Base-by-base conservation (phyloP, 2,329 filamentous ascomycete genomes). In the Xenosphaeropsis pyriputrescens region DNA sequence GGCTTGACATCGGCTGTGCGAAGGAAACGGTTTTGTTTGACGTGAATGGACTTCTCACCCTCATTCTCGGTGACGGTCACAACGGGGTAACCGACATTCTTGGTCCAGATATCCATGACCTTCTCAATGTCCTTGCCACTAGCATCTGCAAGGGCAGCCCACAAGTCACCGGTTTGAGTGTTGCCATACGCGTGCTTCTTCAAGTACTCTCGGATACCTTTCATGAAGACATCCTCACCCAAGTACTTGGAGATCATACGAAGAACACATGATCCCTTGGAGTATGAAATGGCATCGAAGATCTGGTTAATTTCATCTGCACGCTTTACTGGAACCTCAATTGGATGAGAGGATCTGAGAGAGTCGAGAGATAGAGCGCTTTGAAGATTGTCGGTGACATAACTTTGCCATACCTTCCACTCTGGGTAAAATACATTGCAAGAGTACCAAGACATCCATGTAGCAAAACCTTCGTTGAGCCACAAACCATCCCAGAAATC, bases 221-320 rank as follows among this genome's bases (percentile, higher is more conserved):
- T 84, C 55, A 96, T 75, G 68, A 96, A 96, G 14, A 75, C 69
- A 32, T 95, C 85, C 58, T 96, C 89, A 36, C 89, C 89, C 17
- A 96, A 68, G 52, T 93, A 93, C 47, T 86, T 93, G 15, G 89
- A 94, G 47, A 96, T 88, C 89, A 96, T 96, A 54, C 89, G 83
- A 43, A 96, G 70, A 26, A 96, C 88, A 50, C 86, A 93, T 9
- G 88, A 95, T 14, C 89, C 89, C 65, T 96, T 96, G 39, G 85
- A 88, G 62, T 96, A 96, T 1, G 89, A 95, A 47, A 96, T 96
- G 44, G 86, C 85, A 56, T 96, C 89, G 50, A 96, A 96, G 49
- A 96, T 96, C 63, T 96, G 88, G 62, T 94, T 94, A 57, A 96
- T 88, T 60, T 96, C 86, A 49, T 93, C 86, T 18, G 88, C 88